Base-by-base conservation (phyloP, 2,329 filamentous ascomycete genomes). In the Drechslerella coelobrocha region DNA sequence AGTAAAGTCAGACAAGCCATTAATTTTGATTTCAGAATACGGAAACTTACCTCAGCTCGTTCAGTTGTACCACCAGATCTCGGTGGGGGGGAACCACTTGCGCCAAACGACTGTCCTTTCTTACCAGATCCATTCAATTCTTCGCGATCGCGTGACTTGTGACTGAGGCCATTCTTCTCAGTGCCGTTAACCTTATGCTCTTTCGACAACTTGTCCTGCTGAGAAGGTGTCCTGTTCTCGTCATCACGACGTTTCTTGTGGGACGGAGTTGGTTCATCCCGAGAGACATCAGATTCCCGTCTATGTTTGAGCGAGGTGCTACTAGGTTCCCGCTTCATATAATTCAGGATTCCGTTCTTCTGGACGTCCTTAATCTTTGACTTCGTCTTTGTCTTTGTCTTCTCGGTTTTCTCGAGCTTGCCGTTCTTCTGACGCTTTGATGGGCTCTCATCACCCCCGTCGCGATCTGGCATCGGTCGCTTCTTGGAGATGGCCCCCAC, bases 351-450 rank as follows among this genome's bases (percentile, higher is more conserved):
- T 8, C 66, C 66, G 31, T 71, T 71, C 59, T 71, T 71, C 21
- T 71, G 66, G 7, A 63, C 48, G 10, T 71, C 66, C 39, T 71
- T 71, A 10, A 19, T 27, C 47, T 48, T 48, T 19, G 43, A 3
- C 34, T 39, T 39, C 7, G 12, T 34, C 29, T 34, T 34, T n/a
- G 12, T 39, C 34, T 39, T n/a, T n/a, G 34, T 2, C 34, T 39
- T 39, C 12, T n/a, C 12, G 34, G 17, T 5, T 21, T 48, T 48
- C 7, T 48, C 43, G 2, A 19, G 10, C 14, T 63, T 63, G 53
- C 66, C 59, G 48, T 71, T 71, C 59, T 71, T 71, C 14, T 60
- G 66, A 27, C 66, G 59, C 34, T 71, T 71, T n/a, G 66, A 71
- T 24, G 66, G 66, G 53, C 59, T 63, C 26, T 71, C 66, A 19